Base-by-base conservation (phyloP, 2,329 filamentous ascomycete species). In the Neofusicoccum parvum region DNA sequence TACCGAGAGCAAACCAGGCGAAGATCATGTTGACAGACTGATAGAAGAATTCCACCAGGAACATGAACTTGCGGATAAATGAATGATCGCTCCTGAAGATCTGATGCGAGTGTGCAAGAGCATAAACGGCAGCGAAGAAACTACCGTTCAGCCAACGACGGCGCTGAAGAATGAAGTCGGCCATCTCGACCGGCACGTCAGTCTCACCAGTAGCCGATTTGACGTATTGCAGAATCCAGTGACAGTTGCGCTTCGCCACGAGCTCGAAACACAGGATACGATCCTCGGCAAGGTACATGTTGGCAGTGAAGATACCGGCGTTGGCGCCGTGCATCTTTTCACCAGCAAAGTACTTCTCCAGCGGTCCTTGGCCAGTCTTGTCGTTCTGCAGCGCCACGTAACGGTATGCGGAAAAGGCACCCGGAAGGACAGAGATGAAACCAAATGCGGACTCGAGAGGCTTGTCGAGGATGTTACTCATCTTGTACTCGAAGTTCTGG, bases 401-500 rank as follows among this genome's bases (percentile, higher is more conserved):
- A 45, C 95, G 90, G 78, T 99, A 99, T 20, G 95, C 95, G n/a
- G 94, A 98, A 80, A 99, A 97, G 66, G 95, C 95, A 82, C 95
- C 95, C 0, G 95, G 95, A 74, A 99, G 84, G 73, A 99, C 95
- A 50, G 92, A 92, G 75, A 99, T 98, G 81, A 98, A 99, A 53
- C 95, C 95, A 78, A 99, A 99, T 0, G 94, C 92, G 3, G 94
- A 98, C 77, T 99, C 95, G 46, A 99, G 83, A 2, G 95, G 95
- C 81, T 99, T 99, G 78, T 99, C 95, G 50, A 99, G 86, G 75
- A 99, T 99, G 75, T 99, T 99, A 78, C 92, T 97, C 91, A 99
- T 97, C 85, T 99, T 99, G 86, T 99, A 99, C 82, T 99, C 95
- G 72, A 99, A 99, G 75, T 99, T 99, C 74, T 99, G 95, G 0